Conservation (phyloP, 1,284 basidiomycete genomes). For the Pseudozyma thailandica region DNA sequence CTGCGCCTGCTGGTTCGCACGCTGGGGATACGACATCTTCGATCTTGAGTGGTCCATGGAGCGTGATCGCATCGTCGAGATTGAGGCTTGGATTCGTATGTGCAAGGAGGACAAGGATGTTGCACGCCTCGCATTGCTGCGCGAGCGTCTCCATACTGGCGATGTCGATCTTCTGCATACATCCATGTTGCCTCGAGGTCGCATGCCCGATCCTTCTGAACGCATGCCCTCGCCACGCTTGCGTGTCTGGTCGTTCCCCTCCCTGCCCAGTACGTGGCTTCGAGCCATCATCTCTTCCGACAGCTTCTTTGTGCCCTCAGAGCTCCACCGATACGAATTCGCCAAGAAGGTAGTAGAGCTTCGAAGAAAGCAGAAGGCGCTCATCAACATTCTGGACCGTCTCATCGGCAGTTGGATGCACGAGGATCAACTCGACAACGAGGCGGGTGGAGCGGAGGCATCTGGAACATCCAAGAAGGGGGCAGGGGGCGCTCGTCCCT, state of each 20-base stretch:
- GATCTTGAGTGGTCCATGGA: conserved; percentile 73
- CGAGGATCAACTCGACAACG: conserved; percentile 16
- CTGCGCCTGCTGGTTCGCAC: conserved; percentile 84
- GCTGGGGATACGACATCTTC: conserved; percentile 85
- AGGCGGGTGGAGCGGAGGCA: background rate
- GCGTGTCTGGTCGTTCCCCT: conserved; percentile 69
- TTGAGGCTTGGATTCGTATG: conserved; percentile 39
- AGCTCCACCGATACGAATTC: conserved; percentile 82
- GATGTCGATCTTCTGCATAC: conserved; percentile 48
- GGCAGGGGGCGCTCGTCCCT: conserved; percentile 12
- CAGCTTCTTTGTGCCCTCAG: conserved; percentile 80
- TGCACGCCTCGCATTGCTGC: conserved; percentile 21
- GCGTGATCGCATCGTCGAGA: conserved; percentile 37
- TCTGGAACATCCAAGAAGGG: conserved; percentile 17
- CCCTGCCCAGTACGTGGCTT: conserved; percentile 77
- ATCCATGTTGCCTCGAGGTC: conserved; percentile 44
- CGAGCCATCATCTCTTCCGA: conserved; percentile 81
- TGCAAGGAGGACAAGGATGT: conserved; percentile 31
- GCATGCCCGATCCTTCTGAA: conserved; percentile 44
- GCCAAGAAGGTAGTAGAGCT: conserved; percentile 81
- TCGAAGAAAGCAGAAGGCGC: conserved; percentile 71
- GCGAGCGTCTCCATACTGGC: conserved; percentile 42
- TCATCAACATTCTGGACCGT: conserved; percentile 39
- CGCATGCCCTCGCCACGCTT: conserved; percentile 70
- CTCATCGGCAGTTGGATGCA: conserved; percentile 41